These are phyloP conservation scores for Eimeria acervulina DNA, from an alignment of 169 alveolate species.

Conservation along the genomic window DNA sequence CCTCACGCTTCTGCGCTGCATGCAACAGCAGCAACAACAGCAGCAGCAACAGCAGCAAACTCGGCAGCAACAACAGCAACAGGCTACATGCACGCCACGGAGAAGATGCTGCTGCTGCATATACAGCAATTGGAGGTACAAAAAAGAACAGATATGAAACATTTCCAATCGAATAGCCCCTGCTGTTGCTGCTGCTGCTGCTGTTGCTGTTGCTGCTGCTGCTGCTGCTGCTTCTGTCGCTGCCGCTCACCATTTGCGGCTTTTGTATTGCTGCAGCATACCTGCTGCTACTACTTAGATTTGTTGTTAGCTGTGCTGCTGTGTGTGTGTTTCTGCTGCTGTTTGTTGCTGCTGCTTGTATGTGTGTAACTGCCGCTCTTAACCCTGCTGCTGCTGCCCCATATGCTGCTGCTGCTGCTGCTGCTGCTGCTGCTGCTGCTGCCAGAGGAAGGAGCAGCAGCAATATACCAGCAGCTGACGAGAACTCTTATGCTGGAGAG, in stretches of 20 bases:
- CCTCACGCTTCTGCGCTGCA: no score
- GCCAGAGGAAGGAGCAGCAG: background rate
- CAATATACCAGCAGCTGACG: conserved; percentile 50
- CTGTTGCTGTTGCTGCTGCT: conserved; percentile 7
- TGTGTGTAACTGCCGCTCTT: background rate
- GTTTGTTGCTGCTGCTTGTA: background rate
- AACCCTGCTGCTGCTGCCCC: background rate
- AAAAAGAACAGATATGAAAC: no score
- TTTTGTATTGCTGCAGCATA: background rate
- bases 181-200: background rate
- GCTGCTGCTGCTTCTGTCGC: background rate
- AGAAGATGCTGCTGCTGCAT: background rate
- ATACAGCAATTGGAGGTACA: background rate
- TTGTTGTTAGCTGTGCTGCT: no score
- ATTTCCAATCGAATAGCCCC: background rate
- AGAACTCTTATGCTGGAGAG: background rate
- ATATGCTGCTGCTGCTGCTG: background rate
- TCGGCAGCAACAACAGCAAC: no score
- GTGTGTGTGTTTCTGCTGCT: background rate
- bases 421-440: background rate
- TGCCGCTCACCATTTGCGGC: background rate
- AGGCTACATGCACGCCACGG: background rate
- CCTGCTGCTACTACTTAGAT: background rate
- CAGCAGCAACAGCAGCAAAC: no score
- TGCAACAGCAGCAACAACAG: no score